Base-by-base conservation (phyloP, 116 monocot genomes). In the Posidonia oceanica region DNA sequence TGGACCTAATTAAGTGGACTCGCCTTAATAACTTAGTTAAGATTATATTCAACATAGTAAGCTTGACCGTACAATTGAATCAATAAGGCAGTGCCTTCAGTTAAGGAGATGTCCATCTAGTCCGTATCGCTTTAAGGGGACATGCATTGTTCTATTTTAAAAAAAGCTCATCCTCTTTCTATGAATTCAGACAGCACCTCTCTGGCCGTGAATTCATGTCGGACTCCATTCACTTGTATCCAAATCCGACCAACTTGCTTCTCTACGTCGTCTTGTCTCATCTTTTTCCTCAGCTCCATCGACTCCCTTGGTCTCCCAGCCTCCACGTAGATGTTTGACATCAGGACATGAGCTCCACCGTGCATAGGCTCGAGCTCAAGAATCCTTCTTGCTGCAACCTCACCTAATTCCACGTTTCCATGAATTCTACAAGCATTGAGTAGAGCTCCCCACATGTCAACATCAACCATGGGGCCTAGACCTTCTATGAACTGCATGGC, bases 161-260 rank as follows among this genome's bases (percentile, higher is more conserved):
- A 29, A 29, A 29, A 29, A 29, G 1, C 13, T 14, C 11, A 38
- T 6, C 65, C 41, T 18, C 39, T 66, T 42, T 66, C 17, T 39
- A 42, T 48, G 65, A 17, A 66, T 37, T 42, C 66, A 67, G 39
- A 67, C 14, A 18, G 3, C 39, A 0, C 64, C 62, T 89, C 86
- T 65, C 78, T 81, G 56, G 76, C 70, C 2, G 79, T 59, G 69
- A 90, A 90, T 44, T 81, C 84, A 62, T 90, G 81, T 11, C 82
- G 71, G 22, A 71, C 39, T 12, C 87, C 81, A 54, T 76, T 54
- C 64, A 77, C 41, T 60, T 84, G 84, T n/a, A 78, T 72, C 84
- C 84, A 90, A 69, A 84, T 86, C 54, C 72, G 71, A 2, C 87
- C 90, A 48, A 61, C 79, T 59, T 90, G 82, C 73, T 90, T 90